Base-by-base conservation (phyloP, 2,329 filamentous ascomycete genomes). In the Massarina eburnea region DNA sequence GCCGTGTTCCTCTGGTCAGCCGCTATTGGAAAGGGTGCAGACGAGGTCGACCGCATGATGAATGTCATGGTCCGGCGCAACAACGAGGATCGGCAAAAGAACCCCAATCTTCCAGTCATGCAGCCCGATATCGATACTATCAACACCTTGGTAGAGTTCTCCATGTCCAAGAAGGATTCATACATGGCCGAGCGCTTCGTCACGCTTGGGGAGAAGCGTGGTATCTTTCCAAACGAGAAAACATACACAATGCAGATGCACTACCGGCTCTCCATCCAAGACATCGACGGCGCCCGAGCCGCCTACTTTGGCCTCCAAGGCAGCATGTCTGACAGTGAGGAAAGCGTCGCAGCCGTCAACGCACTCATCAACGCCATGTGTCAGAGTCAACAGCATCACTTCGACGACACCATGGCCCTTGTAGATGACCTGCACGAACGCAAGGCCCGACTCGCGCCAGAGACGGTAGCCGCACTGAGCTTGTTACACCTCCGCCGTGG, bases 211-310 rank as follows among this genome's bases (percentile, higher is more conserved):
- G 67, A 80, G 35, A 82, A 85, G 58, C 80, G 83, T 58, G 80
- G 79, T 4, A 80, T 96, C 18, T 66, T 76, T 41, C 81, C 87
- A 0, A 81, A 95, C 64, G 79, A 82, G 9, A 76, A 78, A 39
- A 95, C 91, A 0, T 85, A 82, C 55, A 77, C 89, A 37, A 76
- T 95, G 40, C 83, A 91, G 61, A 80, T 97, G 57, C 80, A 86
- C 46, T 88, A 94, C 58, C 83, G 85, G 10, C 76, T 95, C n/a
- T 80, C 81, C 29, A 82, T 85, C 3, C 80, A 83, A 2, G 87
- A 96, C 66, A 70, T 94, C 14, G 79, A 83, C 26, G 88, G 85
- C 7, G 88, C 88, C 2, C 78, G 81, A 47, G 76, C 76, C 8
- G 80, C 86, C 4, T 92, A 86, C 67, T 77, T 80, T 49, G 76